Conservation (phyloP, 352 stramenopile genomes). For the Globisporangium mamillatum region DNA sequence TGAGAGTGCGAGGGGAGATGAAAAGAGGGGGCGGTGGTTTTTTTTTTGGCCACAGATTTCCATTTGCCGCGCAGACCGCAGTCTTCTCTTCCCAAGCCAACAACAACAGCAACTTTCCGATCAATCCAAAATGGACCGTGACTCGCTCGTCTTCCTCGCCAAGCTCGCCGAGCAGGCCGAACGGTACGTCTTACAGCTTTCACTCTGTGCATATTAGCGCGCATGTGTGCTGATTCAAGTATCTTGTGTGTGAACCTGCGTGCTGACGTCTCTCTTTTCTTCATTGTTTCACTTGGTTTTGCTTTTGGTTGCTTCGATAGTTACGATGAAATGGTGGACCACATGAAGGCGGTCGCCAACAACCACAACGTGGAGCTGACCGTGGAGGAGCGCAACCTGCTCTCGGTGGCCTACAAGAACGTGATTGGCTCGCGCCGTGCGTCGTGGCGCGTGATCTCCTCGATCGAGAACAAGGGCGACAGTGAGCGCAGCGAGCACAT, state of each 20-base stretch:
- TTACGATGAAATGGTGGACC: constrained; percentile 93
- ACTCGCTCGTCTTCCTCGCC: too few relatives aligned
- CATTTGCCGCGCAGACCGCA: constrained; percentile 46
- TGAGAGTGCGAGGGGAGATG: too few relatives aligned
- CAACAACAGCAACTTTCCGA: neutral
- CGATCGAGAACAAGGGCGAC: constrained; percentile 89
- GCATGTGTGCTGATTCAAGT: neutral
- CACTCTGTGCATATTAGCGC: too few relatives aligned
- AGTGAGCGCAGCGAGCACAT: constrained; percentile 83
- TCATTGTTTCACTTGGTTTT: neutral
- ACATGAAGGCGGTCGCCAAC: constrained; percentile 98
- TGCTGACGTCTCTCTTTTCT: neutral
- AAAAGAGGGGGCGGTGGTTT: neutral
- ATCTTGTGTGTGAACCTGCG: neutral
- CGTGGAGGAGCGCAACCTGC: constrained; percentile 98
- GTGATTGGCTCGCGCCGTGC: constrained; percentile 97
- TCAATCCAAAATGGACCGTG: neutral
- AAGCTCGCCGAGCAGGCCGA: too few relatives aligned
- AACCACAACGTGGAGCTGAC: constrained; percentile 95
- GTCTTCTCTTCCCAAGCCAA: constrained; percentile 18
- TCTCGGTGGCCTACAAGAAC: constrained; percentile 96
- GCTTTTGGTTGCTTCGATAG: constrained; percentile 19
- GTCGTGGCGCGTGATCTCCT: constrained; percentile 98
- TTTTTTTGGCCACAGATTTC: constrained; percentile 54
- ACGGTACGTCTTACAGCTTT: too few relatives aligned